Conservation (phyloP, 2,329 filamentous ascomycete species). For the Aspergillus sp. region DNA sequence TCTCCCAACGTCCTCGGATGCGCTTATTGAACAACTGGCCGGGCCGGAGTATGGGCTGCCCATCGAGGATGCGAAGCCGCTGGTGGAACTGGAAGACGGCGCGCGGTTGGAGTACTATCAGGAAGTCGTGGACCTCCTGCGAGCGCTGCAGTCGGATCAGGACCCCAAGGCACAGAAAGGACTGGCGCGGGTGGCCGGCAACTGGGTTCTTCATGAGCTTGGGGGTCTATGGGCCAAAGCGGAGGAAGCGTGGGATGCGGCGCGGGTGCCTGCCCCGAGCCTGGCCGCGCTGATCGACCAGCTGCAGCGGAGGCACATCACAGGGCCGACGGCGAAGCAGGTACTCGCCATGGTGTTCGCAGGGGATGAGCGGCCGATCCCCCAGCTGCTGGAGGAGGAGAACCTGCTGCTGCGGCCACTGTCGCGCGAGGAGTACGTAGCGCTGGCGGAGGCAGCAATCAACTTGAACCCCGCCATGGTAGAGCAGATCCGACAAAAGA, state of each 20-base stretch:
- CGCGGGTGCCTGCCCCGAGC: constrained; percentile 43
- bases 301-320: constrained; percentile 49
- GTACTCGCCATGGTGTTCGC: constrained; percentile 60
- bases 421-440: constrained; percentile 57
- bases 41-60: constrained; percentile 66
- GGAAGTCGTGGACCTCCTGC: constrained; percentile 44
- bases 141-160: constrained; percentile 28
- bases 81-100: constrained; percentile 76
- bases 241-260: constrained; percentile 46
- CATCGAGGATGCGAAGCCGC: constrained; percentile 77
- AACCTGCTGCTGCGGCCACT: constrained; percentile 58
- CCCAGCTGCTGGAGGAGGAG: constrained; percentile 59
- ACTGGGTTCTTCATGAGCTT: constrained; percentile 75
- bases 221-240: constrained; percentile 63
- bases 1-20: constrained; percentile 72
- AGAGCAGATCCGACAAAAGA: constrained; percentile 59
- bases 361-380: constrained; percentile 51
- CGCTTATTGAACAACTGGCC: constrained; percentile 64
- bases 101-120: constrained; percentile 77
- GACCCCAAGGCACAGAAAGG: constrained; percentile 32
- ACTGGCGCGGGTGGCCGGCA: constrained; percentile 56
- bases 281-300: constrained; percentile 51
- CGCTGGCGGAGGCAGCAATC: constrained; percentile 57
- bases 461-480: constrained; percentile 60
- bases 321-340: constrained; percentile 61